Evolutionary conservation across 805 yeast genomes (phyloP).

Genomic region (Schwanniomyces sp.): DNA sequence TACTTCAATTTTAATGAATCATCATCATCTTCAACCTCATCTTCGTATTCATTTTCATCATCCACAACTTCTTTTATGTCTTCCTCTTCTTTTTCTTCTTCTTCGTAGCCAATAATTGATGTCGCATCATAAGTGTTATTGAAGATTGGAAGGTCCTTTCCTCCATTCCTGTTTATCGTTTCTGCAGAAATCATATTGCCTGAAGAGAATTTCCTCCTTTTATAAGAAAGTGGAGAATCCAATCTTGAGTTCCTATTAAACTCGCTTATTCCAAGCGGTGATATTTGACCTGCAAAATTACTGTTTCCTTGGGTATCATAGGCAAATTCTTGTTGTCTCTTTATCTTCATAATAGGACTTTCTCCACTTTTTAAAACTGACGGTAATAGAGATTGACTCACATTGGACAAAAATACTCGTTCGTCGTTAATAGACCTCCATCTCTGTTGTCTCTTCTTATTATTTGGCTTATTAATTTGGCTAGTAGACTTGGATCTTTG

Average conservation of each 20-base stretch:
- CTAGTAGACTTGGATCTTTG: constrained; percentile 28
- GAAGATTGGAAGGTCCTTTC: too few species aligned
- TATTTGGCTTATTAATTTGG: constrained; percentile 9
- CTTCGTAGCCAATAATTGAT: background rate
- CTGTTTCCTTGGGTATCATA: background rate
- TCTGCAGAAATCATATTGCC: background rate
- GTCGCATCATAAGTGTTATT: too few species aligned
- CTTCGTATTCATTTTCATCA: constrained; percentile 2
- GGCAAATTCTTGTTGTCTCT: constrained; percentile 15
- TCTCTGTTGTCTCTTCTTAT: constrained; percentile 15
- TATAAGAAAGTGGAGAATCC: background rate
- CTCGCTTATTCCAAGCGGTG: background rate
- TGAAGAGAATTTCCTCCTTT: background rate
- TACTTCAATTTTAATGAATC: constrained; percentile 16
- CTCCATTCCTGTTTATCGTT: too few species aligned
- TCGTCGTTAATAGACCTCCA: constrained; percentile 30
- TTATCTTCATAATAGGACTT: constrained; percentile 28
- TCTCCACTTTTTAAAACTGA: constrained; percentile 32
- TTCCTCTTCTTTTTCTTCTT: background rate
- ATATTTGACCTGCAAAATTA: background rate
- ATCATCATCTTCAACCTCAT: constrained; percentile 5
- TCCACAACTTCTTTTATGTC: background rate
- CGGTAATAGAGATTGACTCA: constrained; percentile 32
- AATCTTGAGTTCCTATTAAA: background rate
- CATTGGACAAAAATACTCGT: constrained; percentile 23